Evolutionary conservation across 768 basidiomycete species (phyloP).

Genomic region (Termitomyces bulborhizus): DNA sequence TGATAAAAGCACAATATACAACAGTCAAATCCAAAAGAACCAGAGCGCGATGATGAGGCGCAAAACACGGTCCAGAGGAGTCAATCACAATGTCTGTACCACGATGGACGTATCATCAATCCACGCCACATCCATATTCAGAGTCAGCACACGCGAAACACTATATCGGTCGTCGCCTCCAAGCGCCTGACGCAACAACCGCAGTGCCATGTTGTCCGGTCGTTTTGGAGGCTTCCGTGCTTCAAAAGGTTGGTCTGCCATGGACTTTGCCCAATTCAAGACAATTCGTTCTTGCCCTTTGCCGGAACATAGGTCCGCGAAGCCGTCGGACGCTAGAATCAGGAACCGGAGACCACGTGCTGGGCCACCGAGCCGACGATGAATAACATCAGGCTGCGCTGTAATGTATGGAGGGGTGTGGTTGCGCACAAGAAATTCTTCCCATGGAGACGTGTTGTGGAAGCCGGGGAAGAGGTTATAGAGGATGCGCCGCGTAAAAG

Average conservation of each 20-base stretch:
- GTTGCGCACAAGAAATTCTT: constrained; percentile 59
- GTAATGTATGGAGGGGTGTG: constrained; percentile 62
- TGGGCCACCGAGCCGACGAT: constrained; percentile 37
- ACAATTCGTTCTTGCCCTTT: constrained; percentile 41
- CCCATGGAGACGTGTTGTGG: constrained; percentile 56
- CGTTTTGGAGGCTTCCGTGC: constrained; percentile 8
- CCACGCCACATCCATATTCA: constrained; percentile 63
- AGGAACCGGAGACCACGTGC: constrained; percentile 40
- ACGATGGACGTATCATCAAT: constrained; percentile 65
- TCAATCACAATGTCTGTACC: constrained; percentile 47
- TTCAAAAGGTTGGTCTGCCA: constrained; percentile 25
- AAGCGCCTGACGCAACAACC: constrained; percentile 48
- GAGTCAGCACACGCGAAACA: constrained; percentile 53
- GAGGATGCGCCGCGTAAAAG: constrained; percentile 58
- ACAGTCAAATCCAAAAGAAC: background rate
- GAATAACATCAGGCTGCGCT: constrained; percentile 55
- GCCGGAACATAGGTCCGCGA: constrained; percentile 51
- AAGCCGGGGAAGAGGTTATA: constrained; percentile 62
- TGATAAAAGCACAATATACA: background rate
- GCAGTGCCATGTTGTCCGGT: constrained; percentile 47
- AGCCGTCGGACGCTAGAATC: constrained; percentile 62
- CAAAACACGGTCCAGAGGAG: background rate
- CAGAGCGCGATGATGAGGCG: background rate
- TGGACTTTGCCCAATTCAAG: constrained; percentile 44
- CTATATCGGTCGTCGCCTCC: constrained; percentile 48